Evolutionary conservation across 2,329 filamentous ascomycete species (phyloP).

Genomic region (Cordyceps cicadae): DNA sequence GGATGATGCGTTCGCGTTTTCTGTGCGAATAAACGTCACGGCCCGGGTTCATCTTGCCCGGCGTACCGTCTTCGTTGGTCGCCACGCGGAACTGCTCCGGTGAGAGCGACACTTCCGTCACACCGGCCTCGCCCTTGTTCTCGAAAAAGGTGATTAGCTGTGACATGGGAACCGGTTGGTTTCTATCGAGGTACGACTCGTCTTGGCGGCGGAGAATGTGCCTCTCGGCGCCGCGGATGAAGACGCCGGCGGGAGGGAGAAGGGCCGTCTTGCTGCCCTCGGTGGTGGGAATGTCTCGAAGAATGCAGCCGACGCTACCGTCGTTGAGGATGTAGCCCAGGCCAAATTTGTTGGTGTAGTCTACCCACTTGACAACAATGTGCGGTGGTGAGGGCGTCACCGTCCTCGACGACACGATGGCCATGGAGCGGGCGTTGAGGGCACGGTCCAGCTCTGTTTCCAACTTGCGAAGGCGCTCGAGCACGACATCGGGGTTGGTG

Average conservation of each 20-base stretch:
- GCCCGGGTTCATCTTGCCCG: constrained; percentile 53
- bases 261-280: constrained; percentile 41
- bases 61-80: constrained; percentile 49
- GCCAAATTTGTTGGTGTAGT: constrained; percentile 81
- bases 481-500: constrained; percentile 49
- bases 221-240: constrained; percentile 62
- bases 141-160: constrained; percentile 64
- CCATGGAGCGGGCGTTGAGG: constrained; percentile 55
- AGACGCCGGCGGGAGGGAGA: constrained; percentile 61
- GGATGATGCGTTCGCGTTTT: constrained; percentile 55
- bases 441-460: constrained; percentile 54
- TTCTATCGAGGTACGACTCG: constrained; percentile 44
- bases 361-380: constrained; percentile 73
- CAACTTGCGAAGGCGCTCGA: constrained; percentile 47
- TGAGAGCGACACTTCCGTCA: constrained; percentile 55
- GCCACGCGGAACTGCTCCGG: constrained; percentile 52
- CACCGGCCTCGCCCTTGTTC: constrained; percentile 56
- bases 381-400: constrained; percentile 48
- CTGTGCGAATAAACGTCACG: constrained; percentile 57
- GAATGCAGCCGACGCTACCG: constrained; percentile 67
- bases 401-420: constrained; percentile 48
- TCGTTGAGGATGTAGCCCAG: constrained; percentile 78
- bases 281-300: constrained; percentile 46
- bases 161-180: constrained; percentile 57
- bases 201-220: constrained; percentile 59